Percentiles rank a stretch among this genome's conserved stretches.
These are phyloP conservation scores for Backusella circina DNA, from an alignment of 192 early-diverging fungal species.

Conservation along the genomic window DNA sequence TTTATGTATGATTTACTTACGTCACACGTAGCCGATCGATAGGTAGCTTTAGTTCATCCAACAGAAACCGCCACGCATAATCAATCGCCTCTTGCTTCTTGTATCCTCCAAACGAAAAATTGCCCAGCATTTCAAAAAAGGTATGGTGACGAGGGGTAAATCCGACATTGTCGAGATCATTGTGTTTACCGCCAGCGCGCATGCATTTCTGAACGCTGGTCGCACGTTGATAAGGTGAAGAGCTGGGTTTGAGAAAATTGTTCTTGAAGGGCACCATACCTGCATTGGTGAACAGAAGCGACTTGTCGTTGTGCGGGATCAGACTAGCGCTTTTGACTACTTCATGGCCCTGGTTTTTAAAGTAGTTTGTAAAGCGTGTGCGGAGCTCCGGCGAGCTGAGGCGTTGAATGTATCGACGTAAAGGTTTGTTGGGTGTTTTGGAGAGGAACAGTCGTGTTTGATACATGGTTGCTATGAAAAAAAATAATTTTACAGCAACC, in stretches of 20 bases:
- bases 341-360: constrained; percentile 38
- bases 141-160: constrained; percentile 62
- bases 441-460: neutral
- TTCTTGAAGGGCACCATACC: constrained; percentile 61
- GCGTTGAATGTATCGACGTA: constrained; percentile 6
- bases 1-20: too few relatives aligned
- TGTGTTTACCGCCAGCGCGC: constrained; percentile 60
- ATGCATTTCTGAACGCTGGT: constrained; percentile 52
- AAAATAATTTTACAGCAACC: neutral
- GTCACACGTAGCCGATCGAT: constrained; percentile 51
- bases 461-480: neutral
- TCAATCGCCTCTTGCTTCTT: constrained; percentile 46
- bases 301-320: constrained; percentile 57
- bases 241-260: constrained; percentile 45
- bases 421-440: neutral
- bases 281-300: constrained; percentile 57
- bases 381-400: constrained; percentile 44
- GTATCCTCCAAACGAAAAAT: constrained; percentile 62
- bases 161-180: constrained; percentile 64
- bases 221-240: constrained; percentile 43
- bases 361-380: constrained; percentile 42
- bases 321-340: constrained; percentile 41
- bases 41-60: constrained; percentile 48
- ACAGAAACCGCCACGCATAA: constrained; percentile 58
- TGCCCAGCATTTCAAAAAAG: constrained; percentile 67